Evolutionary conservation across 2,329 filamentous ascomycete genomes (phyloP).

Genomic region (Aspergillus sp.): DNA sequence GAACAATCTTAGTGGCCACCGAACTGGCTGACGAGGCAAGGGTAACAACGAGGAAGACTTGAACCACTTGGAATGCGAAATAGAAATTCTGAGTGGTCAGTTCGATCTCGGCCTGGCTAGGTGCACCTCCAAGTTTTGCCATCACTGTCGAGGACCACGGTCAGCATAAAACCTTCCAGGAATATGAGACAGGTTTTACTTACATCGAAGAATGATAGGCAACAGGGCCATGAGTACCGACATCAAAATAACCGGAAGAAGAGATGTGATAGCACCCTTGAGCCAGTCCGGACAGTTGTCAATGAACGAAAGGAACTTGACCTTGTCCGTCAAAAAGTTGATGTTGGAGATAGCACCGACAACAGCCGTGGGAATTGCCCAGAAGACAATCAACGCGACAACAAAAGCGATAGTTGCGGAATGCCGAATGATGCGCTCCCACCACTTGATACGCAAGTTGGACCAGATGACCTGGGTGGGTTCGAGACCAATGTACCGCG

Average conservation of each 20-base stretch:
- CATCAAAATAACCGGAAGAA: constrained; percentile 76
- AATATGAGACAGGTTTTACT: constrained; percentile 29
- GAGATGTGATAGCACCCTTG: constrained; percentile 77
- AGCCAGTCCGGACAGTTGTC: constrained; percentile 67
- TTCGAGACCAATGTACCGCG: constrained; percentile 77
- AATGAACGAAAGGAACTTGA: constrained; percentile 74
- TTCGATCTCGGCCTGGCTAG: constrained; percentile 76
- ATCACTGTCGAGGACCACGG: constrained; percentile 53
- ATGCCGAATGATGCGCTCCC: constrained; percentile 74
- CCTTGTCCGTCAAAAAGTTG: constrained; percentile 60
- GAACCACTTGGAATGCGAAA: constrained; percentile 70
- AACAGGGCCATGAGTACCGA: constrained; percentile 84
- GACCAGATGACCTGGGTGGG: constrained; percentile 84
- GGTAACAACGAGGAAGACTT: constrained; percentile 88
- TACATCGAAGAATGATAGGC: constrained; percentile 75
- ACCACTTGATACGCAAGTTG: constrained; percentile 80
- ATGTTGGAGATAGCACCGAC: constrained; percentile 89
- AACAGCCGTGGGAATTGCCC: constrained; percentile 72
- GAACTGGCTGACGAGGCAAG: constrained; percentile 76
- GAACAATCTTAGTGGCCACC: constrained; percentile 61
- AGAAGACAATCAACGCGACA: constrained; percentile 79
- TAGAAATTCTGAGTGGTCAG: constrained; percentile 88
- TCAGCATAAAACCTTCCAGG: not conserved
- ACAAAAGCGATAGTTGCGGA: constrained; percentile 71
- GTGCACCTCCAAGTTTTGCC: constrained; percentile 77